phyloP scores from a whole-genome alignment of 768 basidiomycete genomes.

The Leucosporidium creatinivorum region DNA sequence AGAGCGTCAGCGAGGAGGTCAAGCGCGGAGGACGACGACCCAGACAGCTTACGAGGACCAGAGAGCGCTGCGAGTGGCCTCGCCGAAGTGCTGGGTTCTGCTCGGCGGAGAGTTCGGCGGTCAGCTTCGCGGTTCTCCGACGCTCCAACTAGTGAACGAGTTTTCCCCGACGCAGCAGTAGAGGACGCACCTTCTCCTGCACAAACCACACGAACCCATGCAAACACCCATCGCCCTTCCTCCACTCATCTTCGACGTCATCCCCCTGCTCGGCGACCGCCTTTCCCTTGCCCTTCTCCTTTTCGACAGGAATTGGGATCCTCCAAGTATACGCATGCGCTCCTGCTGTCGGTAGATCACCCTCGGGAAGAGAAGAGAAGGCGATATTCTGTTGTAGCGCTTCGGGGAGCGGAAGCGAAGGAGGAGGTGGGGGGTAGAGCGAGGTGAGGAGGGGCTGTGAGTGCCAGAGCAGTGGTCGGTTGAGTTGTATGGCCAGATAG shows the following conservation, averaged over 20 bases:
- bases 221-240: neutral
- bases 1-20: too few relatives aligned
- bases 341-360: constrained; percentile 6
- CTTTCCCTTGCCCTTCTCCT: neutral
- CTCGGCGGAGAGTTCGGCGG: constrained; percentile 54
- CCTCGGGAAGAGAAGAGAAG: constrained; percentile 29
- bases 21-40: neutral
- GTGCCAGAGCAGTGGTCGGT: neutral
- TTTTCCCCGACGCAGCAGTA: too few relatives aligned
- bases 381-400: constrained; percentile 13
- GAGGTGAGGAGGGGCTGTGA: constrained; percentile 14
- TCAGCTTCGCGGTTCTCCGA: neutral
- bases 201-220: constrained; percentile 29
- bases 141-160: too few relatives aligned
- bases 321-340: constrained; percentile 22
- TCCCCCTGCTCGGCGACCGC: neutral
- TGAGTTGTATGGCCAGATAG: neutral
- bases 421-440: constrained; percentile 13
- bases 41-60: constrained; percentile 67
- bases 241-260: neutral
- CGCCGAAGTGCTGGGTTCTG: constrained; percentile 60
- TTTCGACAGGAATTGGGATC: constrained; percentile 18
- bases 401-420: neutral
- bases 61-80: constrained; percentile 66
- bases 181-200: constrained; percentile 19